A percentile compares a stretch with the other conserved stretches of the same genome.
Conservation (phyloP, 805 yeast genomes). For the Wickerhamomyces rabaulensis region DNA sequence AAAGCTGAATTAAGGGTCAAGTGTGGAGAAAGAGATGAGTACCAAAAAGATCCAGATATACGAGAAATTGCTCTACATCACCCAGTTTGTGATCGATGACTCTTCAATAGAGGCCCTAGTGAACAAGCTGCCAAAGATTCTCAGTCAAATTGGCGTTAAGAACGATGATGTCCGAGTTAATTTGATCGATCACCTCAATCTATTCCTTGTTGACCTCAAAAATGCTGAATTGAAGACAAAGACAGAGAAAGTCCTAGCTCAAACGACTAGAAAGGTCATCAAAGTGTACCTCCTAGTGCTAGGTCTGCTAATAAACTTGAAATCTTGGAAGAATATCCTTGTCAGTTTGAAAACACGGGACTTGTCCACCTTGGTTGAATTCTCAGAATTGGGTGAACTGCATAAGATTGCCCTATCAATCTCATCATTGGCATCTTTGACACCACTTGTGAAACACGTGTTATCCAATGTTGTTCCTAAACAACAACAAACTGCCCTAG, state of each 20-base stretch:
- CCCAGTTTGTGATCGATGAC: constrained; percentile 5
- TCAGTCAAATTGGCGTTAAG: not conserved
- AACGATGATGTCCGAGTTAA: constrained; percentile 2
- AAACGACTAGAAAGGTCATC: constrained; percentile 7
- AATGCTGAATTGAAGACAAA: not conserved
- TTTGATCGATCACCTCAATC: constrained; percentile 1
- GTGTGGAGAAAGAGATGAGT: not conserved
- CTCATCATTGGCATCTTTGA: constrained; percentile 1
- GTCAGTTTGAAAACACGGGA: not conserved
- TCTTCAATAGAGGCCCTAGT: not conserved
- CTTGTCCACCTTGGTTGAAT: not conserved
- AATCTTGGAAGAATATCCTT: constrained; percentile 5
- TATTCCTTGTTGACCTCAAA: constrained; percentile 1
- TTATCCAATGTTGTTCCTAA: not conserved
- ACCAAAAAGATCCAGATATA: not conserved
- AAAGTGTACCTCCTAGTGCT: constrained; percentile 7
- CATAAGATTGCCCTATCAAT: constrained; percentile 1
- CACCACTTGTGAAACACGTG: constrained; percentile 3
- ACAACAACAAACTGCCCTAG: not conserved
- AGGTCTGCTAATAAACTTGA: constrained; percentile 5
- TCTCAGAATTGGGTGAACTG: not conserved
- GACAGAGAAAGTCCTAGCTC: not conserved
- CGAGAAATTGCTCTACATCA: constrained; percentile 1
- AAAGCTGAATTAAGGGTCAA: not conserved
- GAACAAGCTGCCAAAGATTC: not conserved